Conservation (phyloP, 108 stramenopile species). For the Cyclotella sp. region DNA sequence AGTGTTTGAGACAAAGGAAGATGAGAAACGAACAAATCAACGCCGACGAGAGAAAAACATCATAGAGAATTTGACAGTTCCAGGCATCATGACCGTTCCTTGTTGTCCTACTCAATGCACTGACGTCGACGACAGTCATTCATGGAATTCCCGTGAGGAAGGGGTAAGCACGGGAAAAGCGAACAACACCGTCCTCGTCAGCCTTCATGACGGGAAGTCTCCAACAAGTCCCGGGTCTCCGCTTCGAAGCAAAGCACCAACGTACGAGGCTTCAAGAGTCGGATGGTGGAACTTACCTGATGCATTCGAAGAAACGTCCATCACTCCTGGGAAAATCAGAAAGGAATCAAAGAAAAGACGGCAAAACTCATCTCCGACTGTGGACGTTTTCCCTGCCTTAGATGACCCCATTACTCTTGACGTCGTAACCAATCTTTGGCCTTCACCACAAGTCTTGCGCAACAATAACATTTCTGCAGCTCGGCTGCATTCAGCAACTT, state of each 20-base stretch:
- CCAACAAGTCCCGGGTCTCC: not conserved
- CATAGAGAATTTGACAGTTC: conserved; percentile 73
- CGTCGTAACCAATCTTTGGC: conserved; percentile 69
- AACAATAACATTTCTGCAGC: conserved; percentile 74
- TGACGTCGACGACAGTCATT: conserved; percentile 81
- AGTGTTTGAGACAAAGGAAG: conserved; percentile 83
- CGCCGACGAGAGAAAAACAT: conserved; percentile 66
- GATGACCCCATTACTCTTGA: conserved; percentile 60
- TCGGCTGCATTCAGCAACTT: conserved; percentile 77
- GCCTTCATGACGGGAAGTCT: conserved; percentile 30
- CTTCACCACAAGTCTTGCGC: conserved; percentile 62
- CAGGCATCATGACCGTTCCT: conserved; percentile 77
- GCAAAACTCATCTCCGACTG: conserved; percentile 30
- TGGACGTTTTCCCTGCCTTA: conserved; percentile 48
- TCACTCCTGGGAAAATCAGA: not conserved
- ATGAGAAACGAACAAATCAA: conserved; percentile 70
- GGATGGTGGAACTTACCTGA: conserved; percentile 68
- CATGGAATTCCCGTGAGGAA: conserved; percentile 75
- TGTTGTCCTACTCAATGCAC: conserved; percentile 82
- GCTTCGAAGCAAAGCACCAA: conserved; percentile 17
- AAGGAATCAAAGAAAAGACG: not conserved
- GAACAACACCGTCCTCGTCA: conserved; percentile 45
- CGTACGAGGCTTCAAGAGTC: conserved; percentile 47
- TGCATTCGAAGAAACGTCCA: conserved; percentile 21
- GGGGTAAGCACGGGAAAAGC: conserved; percentile 20